A percentile compares a stretch with the other conserved stretches of the same genome.
Evolutionary conservation across 345 rosid species (phyloP).

Genomic region (Raphanus raphanistrum): DNA sequence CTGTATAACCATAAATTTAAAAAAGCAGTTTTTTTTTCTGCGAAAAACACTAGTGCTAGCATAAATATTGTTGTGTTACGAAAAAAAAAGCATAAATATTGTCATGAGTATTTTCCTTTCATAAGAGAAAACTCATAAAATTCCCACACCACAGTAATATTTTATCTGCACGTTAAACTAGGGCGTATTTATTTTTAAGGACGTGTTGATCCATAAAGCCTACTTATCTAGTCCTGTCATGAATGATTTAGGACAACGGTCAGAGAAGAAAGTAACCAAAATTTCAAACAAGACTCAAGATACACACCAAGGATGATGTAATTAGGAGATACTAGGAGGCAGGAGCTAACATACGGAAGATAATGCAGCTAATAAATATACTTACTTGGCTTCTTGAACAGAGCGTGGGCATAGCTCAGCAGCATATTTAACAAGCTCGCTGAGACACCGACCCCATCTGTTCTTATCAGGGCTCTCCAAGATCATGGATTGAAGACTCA

Average conservation of each 20-base stretch:
- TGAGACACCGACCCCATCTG: slow-evolving; percentile 95
- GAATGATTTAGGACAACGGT: slow-evolving; percentile 5
- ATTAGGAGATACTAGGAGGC: not conserved
- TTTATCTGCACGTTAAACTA: slow-evolving; percentile 6
- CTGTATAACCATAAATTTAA: slow-evolving; percentile 5
- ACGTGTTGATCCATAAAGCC: slow-evolving; percentile 15
- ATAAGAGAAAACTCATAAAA: slow-evolving; percentile 1
- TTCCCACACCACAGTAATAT: not conserved
- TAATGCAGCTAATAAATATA: slow-evolving; percentile 26
- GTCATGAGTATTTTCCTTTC: slow-evolving; percentile 14
- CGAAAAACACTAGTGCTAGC: slow-evolving; percentile 8
- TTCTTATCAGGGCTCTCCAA: slow-evolving; percentile 96
- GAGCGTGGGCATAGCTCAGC: slow-evolving; percentile 96
- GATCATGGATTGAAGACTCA: slow-evolving; percentile 90
- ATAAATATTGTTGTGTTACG: not conserved
- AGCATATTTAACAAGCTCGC: slow-evolving; percentile 90
- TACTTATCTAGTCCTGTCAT: slow-evolving; percentile 15
- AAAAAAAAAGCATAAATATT: not conserved
- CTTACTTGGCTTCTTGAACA: slow-evolving; percentile 95
- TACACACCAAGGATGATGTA: slow-evolving; percentile 15
- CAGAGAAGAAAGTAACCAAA: slow-evolving; percentile 14
- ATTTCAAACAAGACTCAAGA: not conserved
- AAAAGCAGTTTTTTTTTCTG: not conserved
- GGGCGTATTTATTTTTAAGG: not conserved
- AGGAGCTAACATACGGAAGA: not conserved